phyloP scores from a whole-genome alignment of 139 green algal genomes.

The Chlorella sorokiniana region DNA sequence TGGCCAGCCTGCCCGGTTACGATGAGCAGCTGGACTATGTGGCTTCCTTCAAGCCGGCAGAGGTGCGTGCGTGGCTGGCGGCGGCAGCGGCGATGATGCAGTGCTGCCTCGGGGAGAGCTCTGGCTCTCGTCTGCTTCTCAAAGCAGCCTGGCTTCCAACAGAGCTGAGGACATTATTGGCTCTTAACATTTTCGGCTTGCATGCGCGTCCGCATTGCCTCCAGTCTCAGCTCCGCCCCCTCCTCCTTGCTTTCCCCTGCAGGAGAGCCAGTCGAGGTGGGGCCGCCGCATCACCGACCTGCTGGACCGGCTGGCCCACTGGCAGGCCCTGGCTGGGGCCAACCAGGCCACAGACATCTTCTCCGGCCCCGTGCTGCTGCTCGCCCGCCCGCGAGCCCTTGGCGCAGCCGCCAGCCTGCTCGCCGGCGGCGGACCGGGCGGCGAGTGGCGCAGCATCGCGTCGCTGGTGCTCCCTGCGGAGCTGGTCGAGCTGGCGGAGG shows the following conservation, averaged over 20 bases:
- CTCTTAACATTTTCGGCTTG: too few species aligned
- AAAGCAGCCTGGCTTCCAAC: not conserved
- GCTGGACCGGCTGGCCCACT: constrained; percentile 57
- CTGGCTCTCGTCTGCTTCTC: too few species aligned
- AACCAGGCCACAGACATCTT: constrained; percentile 51
- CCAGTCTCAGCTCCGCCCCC: not conserved
- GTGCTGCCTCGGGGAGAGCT: too few species aligned
- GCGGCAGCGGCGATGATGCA: not conserved
- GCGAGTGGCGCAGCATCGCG: constrained; percentile 17
- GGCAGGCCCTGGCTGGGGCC: constrained; percentile 46
- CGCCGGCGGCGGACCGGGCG: not conserved
- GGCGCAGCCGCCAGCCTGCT: not conserved
- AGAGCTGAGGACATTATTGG: too few species aligned
- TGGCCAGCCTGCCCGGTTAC: constrained; percentile 35
- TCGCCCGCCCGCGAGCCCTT: constrained; percentile 22
- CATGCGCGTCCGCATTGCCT: too few species aligned
- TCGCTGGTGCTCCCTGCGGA: constrained; percentile 26
- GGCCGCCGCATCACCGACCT: constrained; percentile 34
- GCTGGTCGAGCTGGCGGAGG: not conserved
- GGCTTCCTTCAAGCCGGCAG: constrained; percentile 48
- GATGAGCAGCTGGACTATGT: constrained; percentile 72
- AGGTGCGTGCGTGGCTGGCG: not conserved
- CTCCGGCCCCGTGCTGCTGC: constrained; percentile 47
- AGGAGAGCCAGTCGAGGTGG: constrained; percentile 26
- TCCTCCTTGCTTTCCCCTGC: not conserved